A percentile compares a stretch with the other conserved stretches of the same genome.
phyloP scores from a whole-genome alignment of 2,329 filamentous ascomycete genomes.

The Zymoseptoria brevis region DNA sequence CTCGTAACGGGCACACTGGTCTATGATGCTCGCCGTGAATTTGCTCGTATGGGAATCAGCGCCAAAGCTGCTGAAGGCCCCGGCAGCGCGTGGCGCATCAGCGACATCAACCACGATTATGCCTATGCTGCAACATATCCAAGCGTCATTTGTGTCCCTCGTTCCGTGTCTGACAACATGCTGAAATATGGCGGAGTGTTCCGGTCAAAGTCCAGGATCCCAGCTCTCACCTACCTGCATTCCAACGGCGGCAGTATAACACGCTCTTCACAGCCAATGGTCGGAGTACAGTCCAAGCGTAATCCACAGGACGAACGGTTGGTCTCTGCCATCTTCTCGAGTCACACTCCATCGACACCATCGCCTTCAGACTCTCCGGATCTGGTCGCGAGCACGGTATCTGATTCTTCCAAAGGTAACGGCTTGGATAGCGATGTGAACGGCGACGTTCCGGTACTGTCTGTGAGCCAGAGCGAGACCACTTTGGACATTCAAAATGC shows the following conservation, averaged over 20 bases:
- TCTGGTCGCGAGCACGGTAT: background rate
- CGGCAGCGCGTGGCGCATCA: conserved; percentile 73
- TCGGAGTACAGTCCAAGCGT: conserved; percentile 71
- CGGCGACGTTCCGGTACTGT: conserved; percentile 2
- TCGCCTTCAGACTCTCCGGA: conserved; percentile 5
- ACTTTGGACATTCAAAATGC: conserved; percentile 11
- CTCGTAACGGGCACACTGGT: conserved; percentile 67
- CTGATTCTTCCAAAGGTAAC: background rate
- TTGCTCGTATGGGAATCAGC: conserved; percentile 77
- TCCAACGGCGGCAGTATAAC: conserved; percentile 97
- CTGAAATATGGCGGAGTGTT: conserved; percentile 88
- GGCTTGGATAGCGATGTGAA: background rate
- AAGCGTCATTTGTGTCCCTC: conserved; percentile 72
- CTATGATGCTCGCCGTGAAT: conserved; percentile 81
- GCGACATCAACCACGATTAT: conserved; percentile 83
- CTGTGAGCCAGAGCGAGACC: conserved; percentile 13
- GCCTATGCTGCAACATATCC: conserved; percentile 91
- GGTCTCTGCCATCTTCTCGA: conserved; percentile 84
- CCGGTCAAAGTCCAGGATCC: conserved; percentile 81
- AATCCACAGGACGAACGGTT: conserved; percentile 95
- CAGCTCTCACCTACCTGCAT: conserved; percentile 87
- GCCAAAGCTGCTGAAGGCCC: conserved; percentile 59
- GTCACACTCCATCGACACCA: conserved; percentile 30
- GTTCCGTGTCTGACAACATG: conserved; percentile 89
- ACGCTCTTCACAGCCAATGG: conserved; percentile 82